phyloP scores from a whole-genome alignment of 768 basidiomycete species.

The Chalciporus pseudorubinellus region DNA sequence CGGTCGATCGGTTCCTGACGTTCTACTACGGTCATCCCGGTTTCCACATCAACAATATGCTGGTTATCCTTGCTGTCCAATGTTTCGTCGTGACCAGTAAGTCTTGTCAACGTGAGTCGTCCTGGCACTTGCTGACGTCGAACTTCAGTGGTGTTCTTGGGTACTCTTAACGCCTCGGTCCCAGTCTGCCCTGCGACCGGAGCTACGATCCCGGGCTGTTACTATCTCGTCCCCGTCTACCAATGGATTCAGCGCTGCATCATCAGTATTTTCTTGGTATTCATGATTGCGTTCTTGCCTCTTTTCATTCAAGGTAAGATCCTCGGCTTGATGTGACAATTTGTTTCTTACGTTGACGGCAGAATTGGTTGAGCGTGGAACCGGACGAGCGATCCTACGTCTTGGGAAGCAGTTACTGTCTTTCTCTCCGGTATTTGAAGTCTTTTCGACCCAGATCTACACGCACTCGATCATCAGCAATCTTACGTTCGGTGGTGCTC shows the following conservation, averaged over 20 bases:
- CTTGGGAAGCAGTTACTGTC: constrained; percentile 93
- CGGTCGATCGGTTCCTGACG: constrained; percentile 97
- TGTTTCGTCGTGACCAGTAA: constrained; percentile 88
- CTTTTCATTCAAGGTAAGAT: constrained; percentile 87
- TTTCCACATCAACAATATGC: constrained; percentile 99
- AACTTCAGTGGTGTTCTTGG: constrained; percentile 86
- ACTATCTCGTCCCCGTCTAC: constrained; percentile 91
- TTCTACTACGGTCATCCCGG: constrained; percentile 99
- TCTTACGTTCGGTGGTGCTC: constrained; percentile 94
- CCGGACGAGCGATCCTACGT: constrained; percentile 86
- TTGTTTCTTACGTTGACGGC: constrained; percentile 5
- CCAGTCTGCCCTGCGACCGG: constrained; percentile 69
- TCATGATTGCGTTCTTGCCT: constrained; percentile 94
- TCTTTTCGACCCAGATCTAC: constrained; percentile 97
- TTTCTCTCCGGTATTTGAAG: constrained; percentile 92
- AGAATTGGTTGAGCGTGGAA: constrained; percentile 96
- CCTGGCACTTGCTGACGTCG: constrained; percentile 13
- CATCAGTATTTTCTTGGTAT: constrained; percentile 97
- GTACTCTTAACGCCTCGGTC: constrained; percentile 83
- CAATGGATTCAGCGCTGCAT: constrained; percentile 96
- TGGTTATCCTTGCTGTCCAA: constrained; percentile 96
- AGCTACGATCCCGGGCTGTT: constrained; percentile 84
- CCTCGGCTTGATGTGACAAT: constrained; percentile 12
- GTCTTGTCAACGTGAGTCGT: constrained; percentile 31
- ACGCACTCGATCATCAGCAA: constrained; percentile 97